A percentile compares a stretch with the other conserved stretches of the same genome.
Conservation (phyloP, 257 asterid species). For the Gentiana macrophylla region DNA sequence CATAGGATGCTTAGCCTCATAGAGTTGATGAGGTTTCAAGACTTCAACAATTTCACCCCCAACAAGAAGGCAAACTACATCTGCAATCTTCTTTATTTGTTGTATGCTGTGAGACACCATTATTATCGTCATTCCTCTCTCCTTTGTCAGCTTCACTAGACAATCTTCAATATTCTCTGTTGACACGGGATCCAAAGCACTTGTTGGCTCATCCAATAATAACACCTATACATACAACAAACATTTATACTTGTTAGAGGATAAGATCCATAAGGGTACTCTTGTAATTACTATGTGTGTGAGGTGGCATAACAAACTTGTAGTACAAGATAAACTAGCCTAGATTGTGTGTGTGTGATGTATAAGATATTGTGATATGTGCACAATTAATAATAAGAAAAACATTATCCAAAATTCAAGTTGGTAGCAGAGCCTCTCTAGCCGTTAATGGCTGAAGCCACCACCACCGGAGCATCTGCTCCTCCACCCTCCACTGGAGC, state of each 20-base stretch:
- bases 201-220: constrained; percentile 71
- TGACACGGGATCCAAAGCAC: constrained; percentile 71
- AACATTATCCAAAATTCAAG: too few species aligned
- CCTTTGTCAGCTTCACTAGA: constrained; percentile 50
- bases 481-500: too few species aligned
- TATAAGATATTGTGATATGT: neutral
- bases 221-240: constrained; percentile 27
- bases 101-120: constrained; percentile 75
- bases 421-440: too few species aligned
- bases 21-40: constrained; percentile 41
- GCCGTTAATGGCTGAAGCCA: too few species aligned
- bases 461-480: too few species aligned
- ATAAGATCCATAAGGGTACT: too few species aligned
- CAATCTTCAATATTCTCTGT: constrained; percentile 63
- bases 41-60: constrained; percentile 62
- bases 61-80: constrained; percentile 57
- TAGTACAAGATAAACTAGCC: too few species aligned
- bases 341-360: too few species aligned
- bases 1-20: constrained; percentile 69
- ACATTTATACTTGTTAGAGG: too few species aligned
- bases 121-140: constrained; percentile 37
- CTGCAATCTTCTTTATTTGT: constrained; percentile 68
- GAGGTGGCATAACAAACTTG: too few species aligned
- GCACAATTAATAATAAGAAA: too few species aligned
- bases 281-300: too few species aligned